A percentile compares a stretch with the other conserved stretches of the same genome.
Evolutionary conservation across 306 rosid species (phyloP).

Genomic region (Dicorynia guianensis): DNA sequence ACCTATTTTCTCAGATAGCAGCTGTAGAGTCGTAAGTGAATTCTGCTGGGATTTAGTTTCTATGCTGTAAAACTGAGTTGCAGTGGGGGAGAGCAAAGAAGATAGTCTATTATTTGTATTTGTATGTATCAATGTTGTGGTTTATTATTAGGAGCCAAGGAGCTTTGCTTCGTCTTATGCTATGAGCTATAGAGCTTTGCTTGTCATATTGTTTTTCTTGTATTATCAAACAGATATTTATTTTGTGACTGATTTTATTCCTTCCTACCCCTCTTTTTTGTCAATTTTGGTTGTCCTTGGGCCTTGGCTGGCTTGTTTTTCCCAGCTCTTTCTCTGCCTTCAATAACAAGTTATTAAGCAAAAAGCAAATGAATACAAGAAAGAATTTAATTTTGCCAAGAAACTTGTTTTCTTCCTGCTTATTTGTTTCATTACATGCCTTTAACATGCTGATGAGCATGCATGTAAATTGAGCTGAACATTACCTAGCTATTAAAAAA

Average conservation of each 20-base stretch:
- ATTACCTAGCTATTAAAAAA: too few relatives aligned
- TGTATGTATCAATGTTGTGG: slow-evolving; percentile 53
- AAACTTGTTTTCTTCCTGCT: background rate
- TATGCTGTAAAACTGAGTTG: slow-evolving; percentile 59
- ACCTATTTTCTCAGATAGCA: slow-evolving; percentile 48
- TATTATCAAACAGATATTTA: slow-evolving; percentile 2
- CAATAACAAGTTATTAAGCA: too few relatives aligned
- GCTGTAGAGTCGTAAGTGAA: slow-evolving; percentile 52
- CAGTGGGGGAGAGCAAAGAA: slow-evolving; percentile 57
- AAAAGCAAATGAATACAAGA: too few relatives aligned
- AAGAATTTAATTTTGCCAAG: background rate
- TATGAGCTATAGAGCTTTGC: slow-evolving; percentile 9
- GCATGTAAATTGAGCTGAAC: background rate
- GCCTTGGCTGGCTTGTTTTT: background rate
- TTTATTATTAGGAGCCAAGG: slow-evolving; percentile 41
- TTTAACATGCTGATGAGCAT: background rate
- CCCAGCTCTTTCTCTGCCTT: background rate
- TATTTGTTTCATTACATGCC: background rate
- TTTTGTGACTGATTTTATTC: background rate
- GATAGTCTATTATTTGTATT: slow-evolving; percentile 52
- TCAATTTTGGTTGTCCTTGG: background rate
- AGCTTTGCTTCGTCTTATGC: slow-evolving; percentile 11
- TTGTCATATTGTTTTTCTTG: slow-evolving; percentile 14
- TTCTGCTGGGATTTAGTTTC: slow-evolving; percentile 45
- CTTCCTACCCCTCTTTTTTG: background rate